Percentiles rank a stretch among this genome's conserved stretches.
Evolutionary conservation across 2,329 filamentous ascomycete species (phyloP).

Genomic region (Aureobasidium sp.): DNA sequence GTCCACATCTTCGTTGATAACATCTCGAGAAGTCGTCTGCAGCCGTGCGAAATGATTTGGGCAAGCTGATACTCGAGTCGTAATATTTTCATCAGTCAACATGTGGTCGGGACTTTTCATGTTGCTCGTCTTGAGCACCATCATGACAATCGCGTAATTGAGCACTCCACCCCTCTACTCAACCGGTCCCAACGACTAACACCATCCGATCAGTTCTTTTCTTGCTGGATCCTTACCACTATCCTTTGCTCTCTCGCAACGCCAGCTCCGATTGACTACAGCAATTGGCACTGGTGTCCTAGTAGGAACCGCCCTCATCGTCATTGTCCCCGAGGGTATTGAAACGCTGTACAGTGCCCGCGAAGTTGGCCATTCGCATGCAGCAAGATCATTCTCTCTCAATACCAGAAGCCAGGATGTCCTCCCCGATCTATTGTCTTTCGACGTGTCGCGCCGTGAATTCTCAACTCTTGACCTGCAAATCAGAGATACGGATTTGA

Average conservation of each 20-base stretch:
- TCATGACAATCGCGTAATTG: slow-evolving; percentile 59
- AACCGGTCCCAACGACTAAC: neutral
- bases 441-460: neutral
- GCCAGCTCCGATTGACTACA: slow-evolving; percentile 81
- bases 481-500: slow-evolving; percentile 18
- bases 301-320: slow-evolving; percentile 89
- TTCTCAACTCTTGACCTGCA: neutral
- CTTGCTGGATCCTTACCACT: slow-evolving; percentile 85
- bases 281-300: slow-evolving; percentile 89
- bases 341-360: slow-evolving; percentile 70
- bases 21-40: neutral
- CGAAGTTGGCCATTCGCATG: slow-evolving; percentile 21
- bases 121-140: slow-evolving; percentile 56
- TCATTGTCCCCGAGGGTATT: slow-evolving; percentile 95
- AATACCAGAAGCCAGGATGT: neutral
- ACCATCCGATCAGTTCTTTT: slow-evolving; percentile 62
- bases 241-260: slow-evolving; percentile 77
- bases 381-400: neutral
- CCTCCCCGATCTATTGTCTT: neutral
- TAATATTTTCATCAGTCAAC: neutral
- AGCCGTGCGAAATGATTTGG: neutral
- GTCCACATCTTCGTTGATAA: neutral
- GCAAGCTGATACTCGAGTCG: neutral
- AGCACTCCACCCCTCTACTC: slow-evolving; percentile 17
- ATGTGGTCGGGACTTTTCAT: slow-evolving; percentile 60